These are phyloP conservation scores for Talaromyces sp. DNA, from an alignment of 2,329 filamentous ascomycete species.

Conservation along the genomic window DNA sequence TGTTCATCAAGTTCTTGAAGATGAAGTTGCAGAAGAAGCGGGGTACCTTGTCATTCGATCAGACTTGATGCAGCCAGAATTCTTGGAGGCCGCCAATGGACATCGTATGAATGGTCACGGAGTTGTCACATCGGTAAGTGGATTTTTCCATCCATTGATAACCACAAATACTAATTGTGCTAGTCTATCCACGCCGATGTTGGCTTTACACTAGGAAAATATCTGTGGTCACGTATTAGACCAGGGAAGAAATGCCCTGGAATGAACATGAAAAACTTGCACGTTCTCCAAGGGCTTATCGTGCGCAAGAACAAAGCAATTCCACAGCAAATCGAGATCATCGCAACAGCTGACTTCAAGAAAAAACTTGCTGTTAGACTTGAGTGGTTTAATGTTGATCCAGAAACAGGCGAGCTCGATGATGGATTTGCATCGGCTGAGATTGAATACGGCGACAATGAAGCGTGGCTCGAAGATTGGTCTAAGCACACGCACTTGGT, in stretches of 20 bases:
- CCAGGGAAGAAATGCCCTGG: slow-evolving; percentile 4
- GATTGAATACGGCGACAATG: slow-evolving; percentile 15
- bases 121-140: slow-evolving; percentile 2
- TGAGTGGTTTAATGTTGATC: slow-evolving; percentile 23
- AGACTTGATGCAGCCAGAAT: slow-evolving; percentile 10
- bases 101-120: slow-evolving; percentile 13
- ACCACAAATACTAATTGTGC: not conserved
- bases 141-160: not conserved
- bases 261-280: slow-evolving; percentile 35
- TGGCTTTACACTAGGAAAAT: slow-evolving; percentile 17
- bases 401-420: slow-evolving; percentile 5
- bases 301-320: slow-evolving; percentile 45
- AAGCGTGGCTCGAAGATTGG: slow-evolving; percentile 17
- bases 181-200: slow-evolving; percentile 17
- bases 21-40: not conserved
- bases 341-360: slow-evolving; percentile 50
- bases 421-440: not conserved
- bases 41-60: slow-evolving; percentile 6
- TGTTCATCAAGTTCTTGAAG: slow-evolving; percentile 1
- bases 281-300: slow-evolving; percentile 51
- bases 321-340: slow-evolving; percentile 42
- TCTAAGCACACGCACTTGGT: slow-evolving; percentile 14
- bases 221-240: slow-evolving; percentile 22
- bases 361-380: slow-evolving; percentile 18
- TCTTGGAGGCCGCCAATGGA: slow-evolving; percentile 11